Percentiles rank a stretch among this genome's conserved stretches.
Conservation (phyloP, 176 grass and related monocot species). For the Oryza meridionalis region DNA sequence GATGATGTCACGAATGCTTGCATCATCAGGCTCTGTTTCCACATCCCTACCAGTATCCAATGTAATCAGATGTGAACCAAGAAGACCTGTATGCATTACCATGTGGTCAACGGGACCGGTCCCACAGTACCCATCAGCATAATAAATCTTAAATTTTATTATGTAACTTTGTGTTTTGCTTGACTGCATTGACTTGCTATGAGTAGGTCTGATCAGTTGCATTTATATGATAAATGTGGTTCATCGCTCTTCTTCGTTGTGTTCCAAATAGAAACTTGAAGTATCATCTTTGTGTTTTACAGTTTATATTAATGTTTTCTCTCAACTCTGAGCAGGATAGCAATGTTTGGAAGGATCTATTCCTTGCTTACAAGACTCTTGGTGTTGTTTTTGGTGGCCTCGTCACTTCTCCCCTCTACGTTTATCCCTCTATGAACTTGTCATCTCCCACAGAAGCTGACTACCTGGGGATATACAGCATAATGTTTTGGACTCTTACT, state of each 20-base stretch:
- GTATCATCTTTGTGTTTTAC: conserved; percentile 17
- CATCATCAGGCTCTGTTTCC: not conserved
- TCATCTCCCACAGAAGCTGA: conserved; percentile 63
- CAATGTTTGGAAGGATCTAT: conserved; percentile 48
- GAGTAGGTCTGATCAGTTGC: not conserved
- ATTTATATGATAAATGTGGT: conserved; percentile 12
- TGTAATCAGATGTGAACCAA: conserved; percentile 1
- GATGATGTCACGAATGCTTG: conserved; percentile 1
- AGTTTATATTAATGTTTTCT: conserved; percentile 13
- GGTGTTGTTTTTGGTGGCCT: conserved; percentile 89
- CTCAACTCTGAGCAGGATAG: conserved; percentile 33
- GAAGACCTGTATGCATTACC: conserved; percentile 8
- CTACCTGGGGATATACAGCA: conserved; percentile 86
- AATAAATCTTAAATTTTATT: not conserved
- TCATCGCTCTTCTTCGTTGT: conserved; percentile 2
- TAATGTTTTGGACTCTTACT: conserved; percentile 93
- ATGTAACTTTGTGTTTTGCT: not conserved
- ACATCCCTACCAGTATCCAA: not conserved
- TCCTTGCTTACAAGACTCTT: conserved; percentile 76
- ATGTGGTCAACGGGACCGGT: not conserved
- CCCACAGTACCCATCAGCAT: not conserved
- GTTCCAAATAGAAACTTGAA: conserved; percentile 10
- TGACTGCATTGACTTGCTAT: conserved; percentile 27
- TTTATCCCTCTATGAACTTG: conserved; percentile 91
- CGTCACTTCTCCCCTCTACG: conserved; percentile 84